phyloP scores from a whole-genome alignment of 2,329 filamentous ascomycete species.

The Xylaria multiplex region DNA sequence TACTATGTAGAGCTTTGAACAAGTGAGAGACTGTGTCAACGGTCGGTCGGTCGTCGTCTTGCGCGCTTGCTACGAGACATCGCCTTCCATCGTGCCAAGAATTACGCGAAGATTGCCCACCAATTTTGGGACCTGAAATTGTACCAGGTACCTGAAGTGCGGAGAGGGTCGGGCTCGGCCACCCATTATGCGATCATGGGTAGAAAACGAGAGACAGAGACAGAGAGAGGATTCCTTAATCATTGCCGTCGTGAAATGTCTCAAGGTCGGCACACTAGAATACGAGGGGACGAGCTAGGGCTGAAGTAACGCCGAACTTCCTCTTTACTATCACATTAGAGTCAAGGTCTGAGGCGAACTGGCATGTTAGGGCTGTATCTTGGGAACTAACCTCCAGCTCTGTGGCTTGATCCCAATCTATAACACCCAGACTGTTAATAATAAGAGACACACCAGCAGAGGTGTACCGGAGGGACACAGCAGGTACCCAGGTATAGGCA shows the following conservation, averaged over 20 bases:
- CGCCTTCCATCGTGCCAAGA: conserved; percentile 32
- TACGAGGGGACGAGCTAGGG: conserved; percentile 15
- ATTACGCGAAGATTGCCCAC: conserved; percentile 25
- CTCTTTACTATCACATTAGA: neutral
- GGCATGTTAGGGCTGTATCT: conserved; percentile 13
- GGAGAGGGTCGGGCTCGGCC: conserved; percentile 14
- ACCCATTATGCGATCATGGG: neutral
- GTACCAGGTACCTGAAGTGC: conserved; percentile 11
- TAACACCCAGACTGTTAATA: conserved; percentile 1
- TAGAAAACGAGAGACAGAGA: neutral
- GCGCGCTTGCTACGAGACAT: conserved; percentile 22
- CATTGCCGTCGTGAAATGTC: conserved; percentile 4
- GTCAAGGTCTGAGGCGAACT: conserved; percentile 4
- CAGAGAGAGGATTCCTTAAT: neutral
- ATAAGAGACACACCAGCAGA: neutral
- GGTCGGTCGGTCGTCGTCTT: conserved; percentile 13
- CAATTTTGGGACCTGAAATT: conserved; percentile 25
- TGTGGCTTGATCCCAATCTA: conserved; percentile 29
- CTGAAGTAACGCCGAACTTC: neutral
- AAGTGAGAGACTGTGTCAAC: conserved; percentile 29
- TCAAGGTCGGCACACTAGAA: conserved; percentile 7
- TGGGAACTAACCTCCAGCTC: conserved; percentile 2
- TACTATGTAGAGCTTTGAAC: conserved; percentile 22
- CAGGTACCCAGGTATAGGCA: too few species aligned
- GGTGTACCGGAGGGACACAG: neutral